A percentile compares a stretch with the other conserved stretches of the same genome.
Evolutionary conservation across 805 yeast genomes (phyloP).

Genomic region (Candida cerambycidarum): DNA sequence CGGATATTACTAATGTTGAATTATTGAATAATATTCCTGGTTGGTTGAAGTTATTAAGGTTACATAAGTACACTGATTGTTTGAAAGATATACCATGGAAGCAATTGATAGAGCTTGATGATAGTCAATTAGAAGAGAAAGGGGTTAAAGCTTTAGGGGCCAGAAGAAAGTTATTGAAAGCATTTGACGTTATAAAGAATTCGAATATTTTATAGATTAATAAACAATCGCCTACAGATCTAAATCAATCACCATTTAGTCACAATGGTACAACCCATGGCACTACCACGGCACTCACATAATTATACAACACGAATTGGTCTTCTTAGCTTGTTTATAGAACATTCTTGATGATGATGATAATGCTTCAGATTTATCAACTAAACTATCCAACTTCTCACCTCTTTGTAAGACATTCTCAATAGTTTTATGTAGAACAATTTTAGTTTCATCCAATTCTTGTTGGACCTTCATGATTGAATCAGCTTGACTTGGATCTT

Average conservation of each 20-base stretch:
- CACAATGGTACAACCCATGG: no score
- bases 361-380: constrained; percentile 92
- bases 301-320: constrained; percentile 81
- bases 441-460: constrained; percentile 96
- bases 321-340: constrained; percentile 93
- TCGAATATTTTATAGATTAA: constrained; percentile 2
- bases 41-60: constrained; percentile 85
- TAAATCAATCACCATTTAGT: no score
- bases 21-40: constrained; percentile 77
- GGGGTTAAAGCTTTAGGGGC: constrained; percentile 98
- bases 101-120: constrained; percentile 69
- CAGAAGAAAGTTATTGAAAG: constrained; percentile 86
- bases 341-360: constrained; percentile 88
- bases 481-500: constrained; percentile 96
- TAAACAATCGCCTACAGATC: constrained; percentile 3
- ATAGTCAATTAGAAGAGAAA: constrained; percentile 63
- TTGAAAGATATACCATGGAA: constrained; percentile 76
- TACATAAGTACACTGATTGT: constrained; percentile 92
- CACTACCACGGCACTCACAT: no score
- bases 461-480: constrained; percentile 96
- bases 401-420: constrained; percentile 94
- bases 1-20: constrained; percentile 41
- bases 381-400: constrained; percentile 89
- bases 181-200: constrained; percentile 73
- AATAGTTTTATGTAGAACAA: constrained; percentile 92